These are phyloP conservation scores for Aschersonia sp. DNA, from an alignment of 2,329 filamentous ascomycete genomes.

Conservation along the genomic window DNA sequence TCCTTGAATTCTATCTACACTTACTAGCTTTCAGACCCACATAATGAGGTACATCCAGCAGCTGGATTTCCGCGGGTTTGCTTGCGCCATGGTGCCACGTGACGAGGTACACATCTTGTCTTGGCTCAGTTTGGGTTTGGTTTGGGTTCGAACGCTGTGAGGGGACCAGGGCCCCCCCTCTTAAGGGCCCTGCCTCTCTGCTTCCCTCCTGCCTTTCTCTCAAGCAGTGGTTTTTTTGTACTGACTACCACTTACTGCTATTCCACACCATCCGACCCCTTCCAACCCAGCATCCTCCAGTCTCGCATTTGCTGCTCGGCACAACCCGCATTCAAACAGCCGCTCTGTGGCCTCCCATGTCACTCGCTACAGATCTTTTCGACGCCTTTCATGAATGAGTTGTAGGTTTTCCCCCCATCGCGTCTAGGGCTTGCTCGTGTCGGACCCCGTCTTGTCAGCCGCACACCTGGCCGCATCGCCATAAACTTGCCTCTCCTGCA, in stretches of 20 bases:
- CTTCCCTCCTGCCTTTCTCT: conserved; percentile 24
- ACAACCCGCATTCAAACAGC: background rate
- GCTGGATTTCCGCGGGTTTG: too few relatives aligned
- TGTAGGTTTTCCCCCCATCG: conserved; percentile 26
- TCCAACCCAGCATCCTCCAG: conserved; percentile 17
- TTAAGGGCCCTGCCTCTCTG: conserved; percentile 15
- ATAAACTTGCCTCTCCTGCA: conserved; percentile 15
- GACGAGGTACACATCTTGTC: too few relatives aligned
- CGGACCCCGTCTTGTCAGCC: conserved; percentile 14
- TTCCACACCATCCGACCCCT: conserved; percentile 17
- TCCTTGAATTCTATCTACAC: too few relatives aligned
- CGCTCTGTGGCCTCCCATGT: background rate
- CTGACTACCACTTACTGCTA: conserved; percentile 9
- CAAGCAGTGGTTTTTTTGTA: conserved; percentile 18
- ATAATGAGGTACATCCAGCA: too few relatives aligned
- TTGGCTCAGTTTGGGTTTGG: too few relatives aligned
- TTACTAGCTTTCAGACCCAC: too few relatives aligned
- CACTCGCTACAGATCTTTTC: conserved; percentile 18
- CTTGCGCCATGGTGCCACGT: too few relatives aligned
- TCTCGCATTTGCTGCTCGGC: conserved; percentile 4
- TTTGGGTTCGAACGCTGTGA: too few relatives aligned
- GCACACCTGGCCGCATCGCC: conserved; percentile 22
- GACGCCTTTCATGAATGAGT: conserved; percentile 31
- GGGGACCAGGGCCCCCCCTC: background rate
- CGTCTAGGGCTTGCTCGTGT: background rate